Evolutionary conservation across 148 eudicot genomes (phyloP), one percentile per base, ranked within the genome.

Genomic region (Gaultheria prostrata): DNA sequence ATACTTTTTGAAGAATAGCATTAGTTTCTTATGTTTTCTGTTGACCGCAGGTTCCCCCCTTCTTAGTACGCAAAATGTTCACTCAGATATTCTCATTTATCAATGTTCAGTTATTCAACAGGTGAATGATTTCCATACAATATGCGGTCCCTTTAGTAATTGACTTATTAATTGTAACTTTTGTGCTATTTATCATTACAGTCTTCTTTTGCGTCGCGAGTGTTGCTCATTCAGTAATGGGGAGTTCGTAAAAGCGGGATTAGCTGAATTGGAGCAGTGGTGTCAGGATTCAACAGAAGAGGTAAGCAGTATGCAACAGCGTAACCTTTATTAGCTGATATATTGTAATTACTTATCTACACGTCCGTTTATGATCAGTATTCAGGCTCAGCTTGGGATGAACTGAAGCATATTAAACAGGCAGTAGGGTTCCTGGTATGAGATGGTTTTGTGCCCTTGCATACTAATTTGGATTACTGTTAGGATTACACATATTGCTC

Each of bases 161-260:
- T 24, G 70, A 63, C 70, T 24, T 24, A 10, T 24, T 63, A n/a
- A 63, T 63, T 63, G 70, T 46, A 3, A 39, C 0, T 20, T 12
- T 32, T 30, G 43, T 45, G 67, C 57, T 63, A 56, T 24, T 24
- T 63, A 20, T 33, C 18, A 77, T 57, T 84, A 48, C 95, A 95
- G 98, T 89, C 97, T 95, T 83, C 98, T 95, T 80, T 87, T 97
- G 88, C 91, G 99, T 78, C 96, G 99, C 11, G 98, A 97, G 89
- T 97, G 98, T 87, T 97, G 98, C 92, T 95, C 99, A 76, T 95
- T 97, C 82, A 97, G 98, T 80, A 95, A 97, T 84, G 99, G 98
- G 14, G 98, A 97, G 88, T 95, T 91, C 48, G 95, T 95, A 79
- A 97, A 97, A 89, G 88, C 96, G 8, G 99, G 99, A 76, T 85